Conservation (phyloP, 768 basidiomycete species). For the Lentinula aciculospora region DNA sequence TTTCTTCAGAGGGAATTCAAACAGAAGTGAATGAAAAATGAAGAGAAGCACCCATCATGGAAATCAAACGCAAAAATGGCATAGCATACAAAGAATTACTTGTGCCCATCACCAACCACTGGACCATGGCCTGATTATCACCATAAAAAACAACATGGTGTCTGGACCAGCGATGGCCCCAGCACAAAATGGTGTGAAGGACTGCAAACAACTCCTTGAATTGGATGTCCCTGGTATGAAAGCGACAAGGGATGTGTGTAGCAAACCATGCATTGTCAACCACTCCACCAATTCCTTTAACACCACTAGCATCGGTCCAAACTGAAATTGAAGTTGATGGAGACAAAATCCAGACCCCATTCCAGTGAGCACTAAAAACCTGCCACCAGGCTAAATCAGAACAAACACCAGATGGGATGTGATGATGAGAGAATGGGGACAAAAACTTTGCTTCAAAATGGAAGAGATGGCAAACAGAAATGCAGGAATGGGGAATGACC, state of each 20-base stretch:
- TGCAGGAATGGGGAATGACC: conserved; percentile 23
- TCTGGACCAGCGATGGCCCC: conserved; percentile 12
- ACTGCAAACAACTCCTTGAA: conserved; percentile 21
- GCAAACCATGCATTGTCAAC: conserved; percentile 17
- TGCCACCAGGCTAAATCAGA: conserved; percentile 26
- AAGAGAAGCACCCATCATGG: conserved; percentile 6
- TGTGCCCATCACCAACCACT: conserved; percentile 5
- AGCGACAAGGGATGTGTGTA: conserved; percentile 15
- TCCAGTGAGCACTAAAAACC: conserved; percentile 9
- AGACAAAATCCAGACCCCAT: conserved; percentile 12
- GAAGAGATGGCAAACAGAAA: conserved; percentile 22
- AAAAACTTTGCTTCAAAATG: conserved; percentile 22
- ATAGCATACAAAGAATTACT: conserved; percentile 8
- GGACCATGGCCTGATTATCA: conserved; percentile 13
- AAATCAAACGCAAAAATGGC: conserved; percentile 8
- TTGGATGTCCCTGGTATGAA: conserved; percentile 16
- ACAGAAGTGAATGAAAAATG: conserved; percentile 8
- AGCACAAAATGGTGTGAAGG: conserved; percentile 16
- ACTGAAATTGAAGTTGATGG: conserved; percentile 11
- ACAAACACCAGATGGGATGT: conserved; percentile 16
- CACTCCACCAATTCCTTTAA: too few relatives aligned
- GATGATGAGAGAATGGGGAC: conserved; percentile 13
- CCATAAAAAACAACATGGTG: too few relatives aligned
- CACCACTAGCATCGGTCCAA: conserved; percentile 23
- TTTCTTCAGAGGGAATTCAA: conserved; percentile 7